Conservation (phyloP, 2,329 filamentous ascomycete genomes). For the Zarea fungicola region DNA sequence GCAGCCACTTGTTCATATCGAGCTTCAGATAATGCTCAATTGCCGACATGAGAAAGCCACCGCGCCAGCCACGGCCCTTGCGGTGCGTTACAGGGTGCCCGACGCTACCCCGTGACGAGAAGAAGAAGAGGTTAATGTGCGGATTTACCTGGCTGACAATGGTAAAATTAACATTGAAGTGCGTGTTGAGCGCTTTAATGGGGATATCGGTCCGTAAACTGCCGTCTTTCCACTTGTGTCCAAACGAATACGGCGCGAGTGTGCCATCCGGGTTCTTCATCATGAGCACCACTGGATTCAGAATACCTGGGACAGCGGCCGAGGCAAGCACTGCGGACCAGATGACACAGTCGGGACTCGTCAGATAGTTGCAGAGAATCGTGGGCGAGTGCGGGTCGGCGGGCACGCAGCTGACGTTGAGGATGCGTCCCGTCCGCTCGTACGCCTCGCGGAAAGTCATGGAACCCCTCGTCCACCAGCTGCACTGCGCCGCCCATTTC, state of each 20-base stretch:
- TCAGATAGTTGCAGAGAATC: conserved; percentile 92
- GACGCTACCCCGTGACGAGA: conserved; percentile 86
- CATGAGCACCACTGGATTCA: conserved; percentile 90
- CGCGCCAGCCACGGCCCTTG: conserved; percentile 88
- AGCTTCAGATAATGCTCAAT: conserved; percentile 94
- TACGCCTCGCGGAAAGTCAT: conserved; percentile 95
- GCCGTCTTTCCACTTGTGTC: conserved; percentile 99
- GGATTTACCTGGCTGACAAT: conserved; percentile 89
- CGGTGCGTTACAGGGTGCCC: conserved; percentile 92
- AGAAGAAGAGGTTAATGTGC: conserved; percentile 98
- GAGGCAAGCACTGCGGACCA: conserved; percentile 96
- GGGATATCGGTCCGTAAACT: conserved; percentile 92
- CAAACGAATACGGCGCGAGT: conserved; percentile 87
- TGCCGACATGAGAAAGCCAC: conserved; percentile 87
- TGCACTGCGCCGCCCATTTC: conserved; percentile 79
- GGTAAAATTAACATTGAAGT: conserved; percentile 98
- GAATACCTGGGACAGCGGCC: conserved; percentile 89
- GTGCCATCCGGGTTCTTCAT: conserved; percentile 77
- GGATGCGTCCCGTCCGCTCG: conserved; percentile 83
- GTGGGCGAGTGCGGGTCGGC: conserved; percentile 90
- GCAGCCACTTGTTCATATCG: conserved; percentile 95
- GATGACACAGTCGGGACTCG: conserved; percentile 92
- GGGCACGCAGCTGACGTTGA: conserved; percentile 94
- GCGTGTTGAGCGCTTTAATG: conserved; percentile 85
- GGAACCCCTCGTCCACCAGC: conserved; percentile 87